phyloP scores from a whole-genome alignment of 345 rosid species.

The Syzygium aromaticum region DNA sequence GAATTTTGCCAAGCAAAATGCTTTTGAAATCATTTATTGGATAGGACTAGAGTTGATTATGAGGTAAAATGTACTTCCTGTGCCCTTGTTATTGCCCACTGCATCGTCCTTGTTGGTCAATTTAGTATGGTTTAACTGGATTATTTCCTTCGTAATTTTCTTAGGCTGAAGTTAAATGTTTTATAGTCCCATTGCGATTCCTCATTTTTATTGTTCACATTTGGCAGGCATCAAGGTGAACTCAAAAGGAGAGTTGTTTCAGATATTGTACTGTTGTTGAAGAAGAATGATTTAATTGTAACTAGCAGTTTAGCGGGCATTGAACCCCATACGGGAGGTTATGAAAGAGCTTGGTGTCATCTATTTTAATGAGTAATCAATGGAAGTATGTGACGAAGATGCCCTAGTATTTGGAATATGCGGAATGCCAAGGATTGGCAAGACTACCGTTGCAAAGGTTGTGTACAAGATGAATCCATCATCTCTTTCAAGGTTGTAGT shows the following conservation, averaged over 20 bases:
- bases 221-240: not conserved
- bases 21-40: not conserved
- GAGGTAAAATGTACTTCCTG: not conserved
- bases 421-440: not conserved
- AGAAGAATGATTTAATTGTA: not conserved
- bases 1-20: not conserved
- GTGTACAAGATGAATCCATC: not conserved
- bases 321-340: not conserved
- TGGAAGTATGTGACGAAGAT: not conserved
- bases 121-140: not conserved
- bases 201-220: not conserved
- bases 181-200: not conserved
- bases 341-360: not conserved
- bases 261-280: not conserved
- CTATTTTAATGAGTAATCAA: not conserved
- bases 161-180: not conserved
- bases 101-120: not conserved
- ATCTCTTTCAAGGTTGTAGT: not conserved
- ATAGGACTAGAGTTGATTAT: not conserved
- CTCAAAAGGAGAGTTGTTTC: not conserved
- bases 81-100: not conserved
- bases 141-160: not conserved
- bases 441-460: not conserved
- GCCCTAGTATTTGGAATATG: not conserved
- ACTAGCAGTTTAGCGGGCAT: not conserved